Conservation (phyloP, 108 stramenopile species). For the Cyclotella sp. region DNA sequence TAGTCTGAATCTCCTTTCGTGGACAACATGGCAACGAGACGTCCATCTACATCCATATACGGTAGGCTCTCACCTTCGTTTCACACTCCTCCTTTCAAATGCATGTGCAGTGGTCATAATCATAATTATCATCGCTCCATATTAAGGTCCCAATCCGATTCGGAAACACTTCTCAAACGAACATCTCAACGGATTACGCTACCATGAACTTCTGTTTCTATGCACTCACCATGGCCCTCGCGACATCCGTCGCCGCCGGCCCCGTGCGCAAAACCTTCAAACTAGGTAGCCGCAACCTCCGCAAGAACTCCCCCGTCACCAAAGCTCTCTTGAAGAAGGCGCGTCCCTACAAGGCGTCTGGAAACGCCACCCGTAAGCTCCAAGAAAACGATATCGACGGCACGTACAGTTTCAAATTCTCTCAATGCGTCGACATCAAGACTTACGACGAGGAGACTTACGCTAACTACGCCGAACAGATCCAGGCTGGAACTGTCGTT, state of each 20-base stretch:
- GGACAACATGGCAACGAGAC: no score
- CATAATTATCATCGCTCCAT: no score
- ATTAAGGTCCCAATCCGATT: no score
- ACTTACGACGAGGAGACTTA: slow-evolving; percentile 23
- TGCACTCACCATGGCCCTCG: slow-evolving; percentile 9
- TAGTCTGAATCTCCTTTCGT: no score
- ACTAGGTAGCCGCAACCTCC: slow-evolving; percentile 40
- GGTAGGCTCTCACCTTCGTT: no score
- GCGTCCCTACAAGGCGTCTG: slow-evolving; percentile 29
- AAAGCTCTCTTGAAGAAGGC: slow-evolving; percentile 44
- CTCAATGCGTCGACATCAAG: slow-evolving; percentile 37
- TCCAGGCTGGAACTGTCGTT: slow-evolving; percentile 27
- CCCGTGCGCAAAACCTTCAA: slow-evolving; percentile 26
- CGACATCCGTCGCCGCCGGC: slow-evolving; percentile 9
- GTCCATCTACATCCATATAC: no score
- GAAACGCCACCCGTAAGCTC: slow-evolving; percentile 13
- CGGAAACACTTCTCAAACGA: not conserved
- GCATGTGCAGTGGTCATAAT: no score
- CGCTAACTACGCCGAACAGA: slow-evolving; percentile 14
- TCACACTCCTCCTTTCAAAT: no score
- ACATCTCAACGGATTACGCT: slow-evolving; percentile 8
- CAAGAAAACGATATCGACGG: slow-evolving; percentile 21
- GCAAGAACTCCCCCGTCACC: slow-evolving; percentile 27
- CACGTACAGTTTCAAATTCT: slow-evolving; percentile 33
- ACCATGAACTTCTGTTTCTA: slow-evolving; percentile 4